Base-by-base conservation (phyloP, 2,329 filamentous ascomycete genomes). In the Falciphora oryzae region DNA sequence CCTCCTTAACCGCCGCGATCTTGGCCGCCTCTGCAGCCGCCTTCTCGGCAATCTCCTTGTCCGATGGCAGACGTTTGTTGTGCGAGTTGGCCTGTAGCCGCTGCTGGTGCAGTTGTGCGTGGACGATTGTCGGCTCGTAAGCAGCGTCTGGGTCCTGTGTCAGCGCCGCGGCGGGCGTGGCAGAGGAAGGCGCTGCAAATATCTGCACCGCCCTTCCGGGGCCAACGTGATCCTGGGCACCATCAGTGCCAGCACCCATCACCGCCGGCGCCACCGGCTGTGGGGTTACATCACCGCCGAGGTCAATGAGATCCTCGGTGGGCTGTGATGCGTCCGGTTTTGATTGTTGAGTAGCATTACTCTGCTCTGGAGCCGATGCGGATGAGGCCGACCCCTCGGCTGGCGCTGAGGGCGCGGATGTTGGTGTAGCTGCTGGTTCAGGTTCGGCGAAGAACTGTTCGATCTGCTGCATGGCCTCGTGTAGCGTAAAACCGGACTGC, bases 381-480 rank as follows among this genome's bases (percentile, higher is more conserved):
- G 35, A 13, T 22, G 58, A 18, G 14, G 61, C 44, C 38, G 35
- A 14, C 28, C 11, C 31, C 13, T 61, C 32, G 60, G 66, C 16
- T 61, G 59, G 27, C 2, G 65, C 16, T 59, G 57, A n/a, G 4
- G 65, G 65, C 27, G 64, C 32, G 50, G 67, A 62, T 56, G 64
- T n/a, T 31, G 64, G 28, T 14, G 62, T 44, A 57, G 65, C 10
- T 6, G 63, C 61, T 8, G 67, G 62, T 3, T 64, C 35, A 56
- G 57, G 28, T 38, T 62, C 61, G 28, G 80, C 86, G 75, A 96
- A 96, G 72, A 90, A 93, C 68, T 86, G 81, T 28, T 85, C 84
- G 67, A 98, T 97, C 72, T 94, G 84, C 60, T 81, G 79, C 88
- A 97, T 92, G 13, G 94, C 94, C 68, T 94, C 90, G 69, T 92